These are phyloP conservation scores for Aspergillus hancockii DNA, from an alignment of 495 filamentous ascomycete genomes.

Conservation along the genomic window DNA sequence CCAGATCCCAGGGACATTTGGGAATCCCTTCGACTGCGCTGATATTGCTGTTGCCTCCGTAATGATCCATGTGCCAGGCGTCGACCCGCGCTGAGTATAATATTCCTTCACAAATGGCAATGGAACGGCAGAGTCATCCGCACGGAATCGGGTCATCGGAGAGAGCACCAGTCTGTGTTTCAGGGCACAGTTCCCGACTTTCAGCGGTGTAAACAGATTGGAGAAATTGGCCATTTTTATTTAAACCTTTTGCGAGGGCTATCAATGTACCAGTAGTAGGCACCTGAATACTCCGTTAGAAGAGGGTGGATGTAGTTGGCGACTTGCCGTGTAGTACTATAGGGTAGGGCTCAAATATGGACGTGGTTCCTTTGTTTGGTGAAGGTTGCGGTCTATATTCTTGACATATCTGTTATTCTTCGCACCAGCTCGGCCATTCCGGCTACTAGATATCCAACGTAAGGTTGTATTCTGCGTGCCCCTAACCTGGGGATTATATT, in stretches of 20 bases:
- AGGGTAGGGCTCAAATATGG: too few relatives aligned
- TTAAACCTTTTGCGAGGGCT: conserved; percentile 1
- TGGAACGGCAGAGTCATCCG: conserved; percentile 36
- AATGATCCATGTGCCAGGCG: conserved; percentile 51
- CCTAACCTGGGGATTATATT: too few relatives aligned
- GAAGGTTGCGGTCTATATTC: too few relatives aligned
- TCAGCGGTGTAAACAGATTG: conserved; percentile 52
- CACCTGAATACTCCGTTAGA: conserved; percentile 27
- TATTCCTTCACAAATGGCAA: conserved; percentile 45
- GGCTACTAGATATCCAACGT: too few relatives aligned
- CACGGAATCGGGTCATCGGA: conserved; percentile 52
- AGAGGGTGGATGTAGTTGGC: too few relatives aligned
- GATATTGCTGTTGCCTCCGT: conserved; percentile 68
- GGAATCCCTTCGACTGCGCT: conserved; percentile 43
- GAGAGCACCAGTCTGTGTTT: conserved; percentile 52
- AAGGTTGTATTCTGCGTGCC: too few relatives aligned
- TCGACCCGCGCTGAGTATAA: conserved; percentile 52
- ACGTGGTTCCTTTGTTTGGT: too few relatives aligned
- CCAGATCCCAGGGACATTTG: conserved; percentile 65
- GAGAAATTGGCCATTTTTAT: not conserved
- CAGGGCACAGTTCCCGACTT: conserved; percentile 42
- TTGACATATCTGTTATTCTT: too few relatives aligned
- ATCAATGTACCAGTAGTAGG: too few relatives aligned
- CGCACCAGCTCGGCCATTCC: too few relatives aligned
- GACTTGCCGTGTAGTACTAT: conserved; percentile 3